Evolutionary conservation across 2,329 filamentous ascomycete species (phyloP), one percentile per base, ranked within the genome.

Genomic region (Geosmithia putterillii): DNA sequence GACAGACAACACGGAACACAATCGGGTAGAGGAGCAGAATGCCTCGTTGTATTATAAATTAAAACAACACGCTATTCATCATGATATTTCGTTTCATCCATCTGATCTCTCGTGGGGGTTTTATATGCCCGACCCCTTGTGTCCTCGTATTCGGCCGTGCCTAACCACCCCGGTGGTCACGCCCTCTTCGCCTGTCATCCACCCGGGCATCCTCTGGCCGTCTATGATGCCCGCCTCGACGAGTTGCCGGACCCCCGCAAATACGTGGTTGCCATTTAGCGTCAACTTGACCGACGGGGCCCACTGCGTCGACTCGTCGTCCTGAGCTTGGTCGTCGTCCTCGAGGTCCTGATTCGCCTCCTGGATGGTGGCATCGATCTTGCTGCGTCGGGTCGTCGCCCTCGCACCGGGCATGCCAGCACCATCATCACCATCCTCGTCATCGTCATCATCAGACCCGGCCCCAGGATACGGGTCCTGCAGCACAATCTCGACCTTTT

Each of bases 161-260:
- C 70, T 73, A 4, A 94, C 77, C 22, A 77, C 72, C 1, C 85
- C 83, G 34, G 80, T 70, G 43, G 84, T 92, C 5, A 92, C 79
- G 1, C 81, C 83, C 38, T 87, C 83, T 54, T 94, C 87, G 2
- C 87, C 88, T 1, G 86, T 92, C 81, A 94, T 82, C 86, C 87
- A 94, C 0, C 83, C 83, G 0, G 88, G 87, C 83, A 94, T 89
- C 44, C 69, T 75, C 53, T 80, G 73, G 1, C 86, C 82, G 55
- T 94, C 79, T 21, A 94, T 67, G 42, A 85, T 70, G 1, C 86
- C 86, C 15, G 76, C 65, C 58, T 94, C 86, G 0, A 90, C 83
- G 25, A 94, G 69, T 54, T 83, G 78, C 40, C 86, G 73, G 20
- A 94, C 70, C 0, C 88, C 88, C 0, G 81, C 81, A 62, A 94